phyloP scores from a whole-genome alignment of 805 yeast species.

The Metschnikowia peoriensis region DNA sequence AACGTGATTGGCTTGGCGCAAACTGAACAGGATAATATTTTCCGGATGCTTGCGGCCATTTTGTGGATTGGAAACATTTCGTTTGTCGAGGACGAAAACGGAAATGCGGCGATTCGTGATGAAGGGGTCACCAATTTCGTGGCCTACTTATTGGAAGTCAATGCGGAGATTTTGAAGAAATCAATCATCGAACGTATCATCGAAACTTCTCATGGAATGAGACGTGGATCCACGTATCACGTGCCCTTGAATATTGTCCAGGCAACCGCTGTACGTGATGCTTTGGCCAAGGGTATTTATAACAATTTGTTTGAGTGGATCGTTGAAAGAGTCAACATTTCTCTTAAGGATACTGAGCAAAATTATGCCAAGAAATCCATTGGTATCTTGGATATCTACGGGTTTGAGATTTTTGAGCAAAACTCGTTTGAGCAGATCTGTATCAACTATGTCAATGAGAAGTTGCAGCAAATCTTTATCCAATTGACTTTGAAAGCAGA shows the following conservation, averaged over 20 bases:
- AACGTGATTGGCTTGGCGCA: conserved; percentile 76
- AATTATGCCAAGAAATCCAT: conserved; percentile 56
- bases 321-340: conserved; percentile 82
- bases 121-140: conserved; percentile 91
- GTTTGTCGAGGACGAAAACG: conserved; percentile 82
- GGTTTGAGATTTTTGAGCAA: conserved; percentile 93
- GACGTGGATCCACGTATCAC: conserved; percentile 90
- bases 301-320: conserved; percentile 95
- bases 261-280: conserved; percentile 93
- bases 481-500: conserved; percentile 94
- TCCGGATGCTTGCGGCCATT: conserved; percentile 77
- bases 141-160: conserved; percentile 85
- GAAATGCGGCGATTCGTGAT: conserved; percentile 80
- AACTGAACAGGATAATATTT: conserved; percentile 86
- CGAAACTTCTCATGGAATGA: conserved; percentile 87
- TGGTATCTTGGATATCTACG: conserved; percentile 94
- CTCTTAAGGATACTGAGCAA: conserved; percentile 51
- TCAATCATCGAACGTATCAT: conserved; percentile 77
- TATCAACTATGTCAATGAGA: conserved; percentile 94
- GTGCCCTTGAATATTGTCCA: conserved; percentile 90
- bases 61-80: conserved; percentile 94
- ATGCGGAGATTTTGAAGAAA: conserved; percentile 60
- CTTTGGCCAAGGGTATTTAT: conserved; percentile 91
- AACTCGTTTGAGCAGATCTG: conserved; percentile 95
- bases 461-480: conserved; percentile 93